These are phyloP conservation scores for Croton laevigatus DNA, from an alignment of 441 rosid genomes.

Conservation along the genomic window DNA sequence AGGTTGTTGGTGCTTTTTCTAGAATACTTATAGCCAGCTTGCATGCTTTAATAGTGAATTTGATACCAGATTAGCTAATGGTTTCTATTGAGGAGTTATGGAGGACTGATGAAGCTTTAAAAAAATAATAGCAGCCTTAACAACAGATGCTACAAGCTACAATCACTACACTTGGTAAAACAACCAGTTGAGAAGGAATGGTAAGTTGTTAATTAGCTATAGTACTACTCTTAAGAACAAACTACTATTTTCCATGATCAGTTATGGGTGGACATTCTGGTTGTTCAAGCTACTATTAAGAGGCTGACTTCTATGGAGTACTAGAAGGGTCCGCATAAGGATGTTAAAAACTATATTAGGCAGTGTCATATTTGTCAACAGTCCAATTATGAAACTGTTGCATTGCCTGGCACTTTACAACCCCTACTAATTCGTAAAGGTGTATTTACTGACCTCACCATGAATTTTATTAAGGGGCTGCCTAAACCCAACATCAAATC, in stretches of 20 bases:
- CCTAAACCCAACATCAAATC: not conserved
- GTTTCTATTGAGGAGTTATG: not conserved
- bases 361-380: not conserved
- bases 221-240: not conserved
- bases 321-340: too few relatives aligned
- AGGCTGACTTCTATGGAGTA: too few relatives aligned
- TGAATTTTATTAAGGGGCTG: not conserved
- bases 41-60: fast-evolving
- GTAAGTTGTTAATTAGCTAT: not conserved
- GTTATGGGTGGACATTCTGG: not conserved
- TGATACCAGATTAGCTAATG: not conserved
- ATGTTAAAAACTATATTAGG: too few relatives aligned
- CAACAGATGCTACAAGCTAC: too few relatives aligned
- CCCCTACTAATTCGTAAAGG: not conserved
- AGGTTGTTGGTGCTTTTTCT: not conserved
- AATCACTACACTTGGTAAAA: not conserved
- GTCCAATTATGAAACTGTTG: not conserved
- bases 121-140: too few relatives aligned
- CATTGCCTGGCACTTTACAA: not conserved
- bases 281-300: too few relatives aligned
- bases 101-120: not conserved
- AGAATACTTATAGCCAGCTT: not conserved
- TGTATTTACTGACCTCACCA: not conserved
- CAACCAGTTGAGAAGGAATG: not conserved
- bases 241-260: not conserved